Evolutionary conservation across 805 yeast species (phyloP), one percentile per base, ranked within the genome.

Genomic region (Candida caryicola): DNA sequence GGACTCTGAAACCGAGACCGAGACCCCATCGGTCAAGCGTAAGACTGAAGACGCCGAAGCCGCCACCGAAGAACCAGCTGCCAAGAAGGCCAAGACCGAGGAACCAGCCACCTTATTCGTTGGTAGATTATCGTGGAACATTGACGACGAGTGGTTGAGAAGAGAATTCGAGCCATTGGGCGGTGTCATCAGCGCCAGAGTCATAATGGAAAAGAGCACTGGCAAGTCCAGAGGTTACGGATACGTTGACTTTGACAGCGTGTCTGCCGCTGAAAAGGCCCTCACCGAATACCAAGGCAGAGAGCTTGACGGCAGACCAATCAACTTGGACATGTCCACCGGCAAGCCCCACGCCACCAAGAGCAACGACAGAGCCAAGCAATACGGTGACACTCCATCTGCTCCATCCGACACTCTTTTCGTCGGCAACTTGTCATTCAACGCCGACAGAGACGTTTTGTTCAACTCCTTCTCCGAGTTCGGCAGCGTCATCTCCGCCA

Each of bases 161-260:
- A 72, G 82, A 45, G 97, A 87, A 71, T 93, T 93, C 64, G 89
- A 82, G 63, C 77, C 75, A 46, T 44, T 66, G 45, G 95, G 91
- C 36, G 96, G 95, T 65, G 93, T 89, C 43, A 56, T 78, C 26
- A 64, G 81, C 54, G 97, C 98, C 51, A 83, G 99, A 72, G 96
- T 93, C 50, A 87, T 93, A 63, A 79, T 81, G 67, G 98, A 93
- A 69, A 85, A 93, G 71, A 85, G 84, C 45, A 78, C 95, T 43
- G 93, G 90, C 55, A 85, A 87, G 71, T 88, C 96, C 40, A 83
- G 91, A 76, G 99, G 99, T 66, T 91, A 86, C 76, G 95, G 95
- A 64, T 93, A 93, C 71, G 96, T 93, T 65, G 99, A 93, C 64
- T 93, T 93, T 60, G 88, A 79, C 54, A 68, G 75, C 55, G 79